Evolutionary conservation across 164 flowering plant genomes (phyloP).

Genomic region (Umbellularia californica): DNA sequence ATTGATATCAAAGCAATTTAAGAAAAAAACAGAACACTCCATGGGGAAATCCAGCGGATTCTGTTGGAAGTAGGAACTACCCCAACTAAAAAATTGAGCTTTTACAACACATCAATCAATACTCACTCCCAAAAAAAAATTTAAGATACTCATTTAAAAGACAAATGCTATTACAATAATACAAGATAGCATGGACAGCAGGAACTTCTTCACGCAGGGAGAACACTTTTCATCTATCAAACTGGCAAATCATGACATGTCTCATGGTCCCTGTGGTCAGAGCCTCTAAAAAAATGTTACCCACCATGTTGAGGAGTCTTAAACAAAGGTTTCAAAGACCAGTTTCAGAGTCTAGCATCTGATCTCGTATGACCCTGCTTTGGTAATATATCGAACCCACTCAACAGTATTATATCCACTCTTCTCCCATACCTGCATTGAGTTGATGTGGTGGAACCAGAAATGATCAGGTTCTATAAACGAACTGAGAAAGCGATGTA

Average conservation of each 20-base stretch:
- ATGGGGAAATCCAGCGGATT: too few relatives aligned
- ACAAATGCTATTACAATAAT: neutral
- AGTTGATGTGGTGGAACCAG: neutral
- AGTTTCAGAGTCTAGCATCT: constrained; percentile 58
- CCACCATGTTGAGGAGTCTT: neutral
- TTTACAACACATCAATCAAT: too few relatives aligned
- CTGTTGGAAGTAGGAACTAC: too few relatives aligned
- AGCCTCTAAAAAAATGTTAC: neutral
- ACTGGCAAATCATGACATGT: neutral
- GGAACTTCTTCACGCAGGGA: constrained; percentile 5
- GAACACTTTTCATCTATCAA: neutral
- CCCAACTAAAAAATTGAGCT: too few relatives aligned
- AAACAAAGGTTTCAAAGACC: neutral
- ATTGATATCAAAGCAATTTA: too few relatives aligned
- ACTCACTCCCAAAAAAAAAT: too few relatives aligned
- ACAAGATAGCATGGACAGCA: constrained; percentile 7
- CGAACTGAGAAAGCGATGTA: neutral
- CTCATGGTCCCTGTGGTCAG: neutral
- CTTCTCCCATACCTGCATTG: constrained; percentile 95
- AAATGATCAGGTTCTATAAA: neutral
- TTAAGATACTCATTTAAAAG: too few relatives aligned
- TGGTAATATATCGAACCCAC: constrained; percentile 98
- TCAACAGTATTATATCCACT: constrained; percentile 98
- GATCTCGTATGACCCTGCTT: constrained; percentile 97
- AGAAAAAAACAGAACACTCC: too few relatives aligned